Base-by-base conservation (phyloP, 1,284 basidiomycete species). In the Mycosarcoma maydis region DNA sequence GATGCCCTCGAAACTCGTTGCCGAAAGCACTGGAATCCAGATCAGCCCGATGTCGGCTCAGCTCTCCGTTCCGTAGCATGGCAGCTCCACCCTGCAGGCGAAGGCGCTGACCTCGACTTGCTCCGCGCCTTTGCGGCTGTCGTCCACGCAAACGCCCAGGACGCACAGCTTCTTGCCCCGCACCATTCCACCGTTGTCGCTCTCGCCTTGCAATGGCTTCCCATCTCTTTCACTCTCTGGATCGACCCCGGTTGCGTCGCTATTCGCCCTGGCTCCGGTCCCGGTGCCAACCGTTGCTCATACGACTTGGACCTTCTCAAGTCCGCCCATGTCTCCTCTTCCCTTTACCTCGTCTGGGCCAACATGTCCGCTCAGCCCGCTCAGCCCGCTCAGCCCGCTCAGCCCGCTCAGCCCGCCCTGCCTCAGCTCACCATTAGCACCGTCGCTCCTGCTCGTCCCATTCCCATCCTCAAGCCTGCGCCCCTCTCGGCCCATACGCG, bases 201-300 rank as follows among this genome's bases (percentile, higher is more conserved):
- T 11, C 43, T 72, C 3, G 68, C 62, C 9, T 39, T 66, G 6
- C n/a, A 48, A 5, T 72, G 61, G 68, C 51, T 74, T 6, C 59
- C 58, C 3, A 6, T 33, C 13, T 23, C 47, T 10, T 75, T 74
- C 45, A 77, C 74, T 2, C 49, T 77, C 10, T 77, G 75, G 75
- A 67, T 77, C 45, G 75, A 77, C 45, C 73, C 75, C 6, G 67
- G 68, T 37, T 77, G 75, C 44, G 75, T 77, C 13, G 67, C 75
- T n/a, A 48, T 74, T 17, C 47, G 75, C 4, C 23, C 43, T 10
- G 75, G 73, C 19, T 23, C 23, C n/a, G 75, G 73, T 23, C 73
- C 73, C 1, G 75, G 75, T 29, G 48, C 47, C 6, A 46, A 7
- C 22, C 43, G 50, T 10, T 33, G 56, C 14, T 40, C 47, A n/a